A percentile compares a stretch with the other conserved stretches of the same genome.
These are phyloP conservation scores for Lichina pygmaea DNA, from an alignment of 495 filamentous ascomycete genomes.

Conservation along the genomic window DNA sequence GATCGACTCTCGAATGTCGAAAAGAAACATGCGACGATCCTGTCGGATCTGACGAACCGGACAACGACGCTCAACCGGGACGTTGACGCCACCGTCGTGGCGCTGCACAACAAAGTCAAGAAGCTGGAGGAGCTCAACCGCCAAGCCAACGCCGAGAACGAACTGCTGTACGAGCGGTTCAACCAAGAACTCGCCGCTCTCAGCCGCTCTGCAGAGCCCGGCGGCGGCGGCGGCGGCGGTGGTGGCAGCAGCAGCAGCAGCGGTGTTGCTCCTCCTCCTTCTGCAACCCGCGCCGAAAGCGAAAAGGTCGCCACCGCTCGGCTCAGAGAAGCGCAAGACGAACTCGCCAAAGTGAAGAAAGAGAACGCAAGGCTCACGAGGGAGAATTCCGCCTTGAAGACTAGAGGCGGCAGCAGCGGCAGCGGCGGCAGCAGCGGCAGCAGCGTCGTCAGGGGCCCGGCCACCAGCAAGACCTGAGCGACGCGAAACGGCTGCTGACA, in stretches of 20 bases:
- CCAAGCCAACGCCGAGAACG: constrained; percentile 75
- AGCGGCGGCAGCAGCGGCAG: too few species aligned
- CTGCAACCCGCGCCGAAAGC: too few species aligned
- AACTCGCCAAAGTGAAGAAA: constrained; percentile 43
- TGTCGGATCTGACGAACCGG: constrained; percentile 30
- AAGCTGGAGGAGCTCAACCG: constrained; percentile 76
- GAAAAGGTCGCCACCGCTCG: too few species aligned
- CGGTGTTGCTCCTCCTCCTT: too few species aligned
- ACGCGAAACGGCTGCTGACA: too few species aligned
- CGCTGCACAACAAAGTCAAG: constrained; percentile 50
- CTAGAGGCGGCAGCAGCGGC: not conserved
- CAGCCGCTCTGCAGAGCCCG: too few species aligned
- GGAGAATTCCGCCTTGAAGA: constrained; percentile 12
- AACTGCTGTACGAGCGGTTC: constrained; percentile 79
- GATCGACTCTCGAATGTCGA: constrained; percentile 35
- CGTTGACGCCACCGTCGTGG: constrained; percentile 36
- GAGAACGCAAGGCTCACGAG: constrained; percentile 45
- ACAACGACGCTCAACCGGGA: constrained; percentile 36
- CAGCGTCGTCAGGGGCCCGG: too few species aligned
- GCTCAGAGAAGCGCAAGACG: constrained; percentile 19
- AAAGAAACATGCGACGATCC: constrained; percentile 28
- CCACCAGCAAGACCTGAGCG: too few species aligned
- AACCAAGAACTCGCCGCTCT: constrained; percentile 39
- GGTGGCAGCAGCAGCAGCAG: too few species aligned
- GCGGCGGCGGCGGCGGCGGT: too few species aligned